Percentiles rank a stretch among this genome's conserved stretches.
Evolutionary conservation across 495 filamentous ascomycete genomes (phyloP).

Genomic region (Hypoxylon rickii): DNA sequence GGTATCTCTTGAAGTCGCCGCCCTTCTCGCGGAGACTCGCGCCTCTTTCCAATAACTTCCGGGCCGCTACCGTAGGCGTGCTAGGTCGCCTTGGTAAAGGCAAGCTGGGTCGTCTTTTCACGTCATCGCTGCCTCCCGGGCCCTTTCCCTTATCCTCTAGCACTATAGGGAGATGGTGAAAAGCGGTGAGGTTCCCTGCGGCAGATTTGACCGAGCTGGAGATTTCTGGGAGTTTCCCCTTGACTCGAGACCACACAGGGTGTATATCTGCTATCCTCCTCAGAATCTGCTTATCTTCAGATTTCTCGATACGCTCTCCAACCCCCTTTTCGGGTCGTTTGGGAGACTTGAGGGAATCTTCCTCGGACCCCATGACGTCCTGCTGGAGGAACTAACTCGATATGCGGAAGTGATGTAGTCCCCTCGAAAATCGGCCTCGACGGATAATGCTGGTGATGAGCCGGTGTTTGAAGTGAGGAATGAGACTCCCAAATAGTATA

Average conservation of each 20-base stretch:
- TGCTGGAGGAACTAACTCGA: too few species aligned
- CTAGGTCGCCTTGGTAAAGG: too few species aligned
- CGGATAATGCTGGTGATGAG: too few species aligned
- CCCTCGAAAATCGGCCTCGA: too few species aligned
- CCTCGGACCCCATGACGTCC: too few species aligned
- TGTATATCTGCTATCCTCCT: background rate
- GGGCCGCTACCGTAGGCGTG: background rate
- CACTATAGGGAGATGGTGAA: background rate
- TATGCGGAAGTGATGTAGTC: too few species aligned
- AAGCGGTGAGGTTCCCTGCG: background rate
- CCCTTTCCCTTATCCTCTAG: background rate
- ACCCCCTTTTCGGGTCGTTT: background rate
- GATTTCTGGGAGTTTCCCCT: background rate
- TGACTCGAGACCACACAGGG: background rate
- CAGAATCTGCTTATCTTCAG: background rate
- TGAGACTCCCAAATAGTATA: too few species aligned
- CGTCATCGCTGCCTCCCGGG: background rate
- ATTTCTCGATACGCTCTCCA: background rate
- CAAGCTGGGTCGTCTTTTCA: background rate
- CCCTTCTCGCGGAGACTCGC: constrained; percentile 4
- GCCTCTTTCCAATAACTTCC: background rate
- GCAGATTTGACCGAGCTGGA: background rate
- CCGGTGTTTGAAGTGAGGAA: too few species aligned
- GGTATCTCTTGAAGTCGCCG: background rate
- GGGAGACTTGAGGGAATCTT: too few species aligned